phyloP scores from a whole-genome alignment of 2,329 filamentous ascomycete genomes.

The Basipetospora chlamydospora region DNA sequence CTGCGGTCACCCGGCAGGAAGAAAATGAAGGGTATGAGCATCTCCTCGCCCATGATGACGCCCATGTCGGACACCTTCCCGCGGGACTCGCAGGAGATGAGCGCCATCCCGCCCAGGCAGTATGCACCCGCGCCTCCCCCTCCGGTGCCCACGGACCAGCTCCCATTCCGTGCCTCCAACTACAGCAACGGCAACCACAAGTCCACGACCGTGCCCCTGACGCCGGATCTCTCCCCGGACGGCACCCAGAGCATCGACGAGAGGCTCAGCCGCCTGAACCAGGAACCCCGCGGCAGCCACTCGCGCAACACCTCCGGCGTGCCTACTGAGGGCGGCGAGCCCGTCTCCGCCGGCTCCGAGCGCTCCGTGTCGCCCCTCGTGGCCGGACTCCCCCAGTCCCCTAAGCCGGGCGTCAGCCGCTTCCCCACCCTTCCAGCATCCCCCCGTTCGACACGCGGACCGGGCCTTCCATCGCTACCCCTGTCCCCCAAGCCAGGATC shows the following conservation, averaged over 20 bases:
- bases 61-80: conserved; percentile 47
- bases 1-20: conserved; percentile 45
- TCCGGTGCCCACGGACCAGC: conserved; percentile 34
- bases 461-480: conserved; percentile 24
- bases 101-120: conserved; percentile 39
- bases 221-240: conserved; percentile 31
- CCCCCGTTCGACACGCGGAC: conserved; percentile 9
- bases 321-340: conserved; percentile 24
- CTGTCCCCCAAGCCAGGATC: conserved; percentile 35
- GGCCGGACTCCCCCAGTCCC: conserved; percentile 23
- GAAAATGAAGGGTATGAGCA: conserved; percentile 36
- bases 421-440: conserved; percentile 15
- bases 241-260: conserved; percentile 32
- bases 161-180: conserved; percentile 11
- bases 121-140: conserved; percentile 44
- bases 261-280: conserved; percentile 29
- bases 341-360: conserved; percentile 30
- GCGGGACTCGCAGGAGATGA: conserved; percentile 41
- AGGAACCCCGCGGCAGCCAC: conserved; percentile 14
- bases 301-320: conserved; percentile 23
- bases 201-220: conserved; percentile 17
- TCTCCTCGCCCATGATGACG: conserved; percentile 52
- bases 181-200: no score
- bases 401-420: conserved; percentile 19
- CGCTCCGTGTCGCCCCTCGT: conserved; percentile 35